Conservation (phyloP, 1,284 basidiomycete species). For the Sporisorium scitamineum region DNA sequence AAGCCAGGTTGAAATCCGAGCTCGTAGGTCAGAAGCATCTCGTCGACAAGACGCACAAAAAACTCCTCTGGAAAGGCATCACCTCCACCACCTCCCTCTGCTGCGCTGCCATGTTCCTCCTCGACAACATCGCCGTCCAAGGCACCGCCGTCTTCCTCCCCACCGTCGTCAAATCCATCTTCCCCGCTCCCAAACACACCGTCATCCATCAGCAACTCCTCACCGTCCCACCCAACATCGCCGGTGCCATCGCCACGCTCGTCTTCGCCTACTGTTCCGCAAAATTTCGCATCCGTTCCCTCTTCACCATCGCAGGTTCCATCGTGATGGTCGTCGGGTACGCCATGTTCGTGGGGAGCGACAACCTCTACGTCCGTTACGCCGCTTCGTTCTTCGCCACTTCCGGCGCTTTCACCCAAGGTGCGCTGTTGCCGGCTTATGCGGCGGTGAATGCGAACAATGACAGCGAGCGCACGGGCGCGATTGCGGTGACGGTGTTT, state of each 20-base stretch:
- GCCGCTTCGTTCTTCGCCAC: conserved; percentile 64
- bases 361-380: conserved; percentile 56
- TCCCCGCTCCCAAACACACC: conserved; percentile 59
- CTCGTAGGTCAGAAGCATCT: conserved; percentile 46
- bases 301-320: conserved; percentile 58
- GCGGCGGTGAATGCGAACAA: conserved; percentile 63
- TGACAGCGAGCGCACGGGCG: conserved; percentile 61
- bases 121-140: conserved; percentile 67
- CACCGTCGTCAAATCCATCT: conserved; percentile 69
- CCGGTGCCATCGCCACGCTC: conserved; percentile 62
- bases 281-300: conserved; percentile 62
- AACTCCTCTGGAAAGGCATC: conserved; percentile 48
- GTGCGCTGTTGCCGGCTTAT: conserved; percentile 53
- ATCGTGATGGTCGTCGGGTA: conserved; percentile 67
- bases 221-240: conserved; percentile 69
- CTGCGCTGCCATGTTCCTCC: conserved; percentile 67
- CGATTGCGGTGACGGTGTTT: conserved; percentile 63
- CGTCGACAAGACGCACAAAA: conserved; percentile 48
- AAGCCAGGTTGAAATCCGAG: conserved; percentile 45
- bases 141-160: conserved; percentile 68
- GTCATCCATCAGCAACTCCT: conserved; percentile 68
- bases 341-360: conserved; percentile 60
- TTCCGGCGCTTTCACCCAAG: conserved; percentile 65
- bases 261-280: conserved; percentile 61
- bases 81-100: conserved; percentile 48